phyloP scores from a whole-genome alignment of 139 green algal genomes.

The Mychonastes homosphaera region DNA sequence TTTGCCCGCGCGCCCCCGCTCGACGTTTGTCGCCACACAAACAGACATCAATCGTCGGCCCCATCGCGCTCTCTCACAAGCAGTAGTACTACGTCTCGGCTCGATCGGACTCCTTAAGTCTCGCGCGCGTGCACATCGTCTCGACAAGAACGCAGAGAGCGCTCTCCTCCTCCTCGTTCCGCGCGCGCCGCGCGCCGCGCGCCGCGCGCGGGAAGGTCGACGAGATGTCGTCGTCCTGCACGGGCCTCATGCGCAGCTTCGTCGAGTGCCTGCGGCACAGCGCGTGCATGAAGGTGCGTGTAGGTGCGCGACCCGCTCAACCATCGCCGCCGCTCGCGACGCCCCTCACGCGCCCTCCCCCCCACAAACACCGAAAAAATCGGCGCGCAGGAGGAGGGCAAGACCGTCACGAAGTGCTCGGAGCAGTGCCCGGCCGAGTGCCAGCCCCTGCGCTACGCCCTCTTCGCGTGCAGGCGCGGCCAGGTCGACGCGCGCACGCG shows the following conservation, averaged over 20 bases:
- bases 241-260: slow-evolving; percentile 51
- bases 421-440: slow-evolving; percentile 46
- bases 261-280: slow-evolving; percentile 57
- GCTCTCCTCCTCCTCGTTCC: too few species aligned
- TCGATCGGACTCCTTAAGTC: too few species aligned
- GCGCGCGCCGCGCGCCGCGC: too few species aligned
- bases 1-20: too few species aligned
- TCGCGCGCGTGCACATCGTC: too few species aligned
- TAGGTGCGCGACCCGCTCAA: not conserved
- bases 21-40: too few species aligned
- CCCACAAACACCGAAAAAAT: not conserved
- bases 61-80: too few species aligned
- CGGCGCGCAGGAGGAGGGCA: slow-evolving; percentile 27
- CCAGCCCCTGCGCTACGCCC: slow-evolving; percentile 39
- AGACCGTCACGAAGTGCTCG: slow-evolving; percentile 44
- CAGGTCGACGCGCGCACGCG: slow-evolving; percentile 59
- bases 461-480: slow-evolving; percentile 56
- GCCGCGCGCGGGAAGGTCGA: too few species aligned
- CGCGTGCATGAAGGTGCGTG: slow-evolving; percentile 52
- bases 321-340: not conserved
- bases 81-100: too few species aligned
- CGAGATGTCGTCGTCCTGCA: slow-evolving; percentile 65
- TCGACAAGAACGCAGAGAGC: too few species aligned
- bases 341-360: not conserved
- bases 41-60: too few species aligned